phyloP scores from a whole-genome alignment of 495 filamentous ascomycete genomes.

The Penicillium parvum region DNA sequence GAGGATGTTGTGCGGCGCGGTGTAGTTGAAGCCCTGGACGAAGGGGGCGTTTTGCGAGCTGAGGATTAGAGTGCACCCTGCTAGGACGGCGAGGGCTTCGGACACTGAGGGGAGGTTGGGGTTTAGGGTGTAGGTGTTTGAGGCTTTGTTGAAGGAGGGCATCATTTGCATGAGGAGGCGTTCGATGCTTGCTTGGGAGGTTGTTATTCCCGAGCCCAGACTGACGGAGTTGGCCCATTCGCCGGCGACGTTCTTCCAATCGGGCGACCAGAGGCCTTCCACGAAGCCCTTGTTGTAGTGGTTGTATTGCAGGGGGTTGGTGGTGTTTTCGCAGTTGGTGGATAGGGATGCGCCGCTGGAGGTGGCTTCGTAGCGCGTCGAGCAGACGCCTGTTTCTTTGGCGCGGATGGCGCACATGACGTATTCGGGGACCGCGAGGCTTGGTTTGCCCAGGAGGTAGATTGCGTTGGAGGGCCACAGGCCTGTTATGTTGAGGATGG shows the following conservation, averaged over 20 bases:
- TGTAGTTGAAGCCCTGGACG: constrained; percentile 54
- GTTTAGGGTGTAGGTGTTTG: constrained; percentile 20
- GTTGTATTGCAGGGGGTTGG: constrained; percentile 49
- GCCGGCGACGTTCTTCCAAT: constrained; percentile 58
- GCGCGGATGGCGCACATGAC: constrained; percentile 60
- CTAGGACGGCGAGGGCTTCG: constrained; percentile 64
- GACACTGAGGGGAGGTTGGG: constrained; percentile 54
- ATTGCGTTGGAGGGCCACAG: constrained; percentile 44
- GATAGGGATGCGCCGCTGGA: constrained; percentile 50
- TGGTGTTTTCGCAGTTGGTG: constrained; percentile 53
- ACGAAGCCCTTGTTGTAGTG: constrained; percentile 31
- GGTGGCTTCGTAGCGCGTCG: constrained; percentile 56
- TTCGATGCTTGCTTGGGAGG: constrained; percentile 56
- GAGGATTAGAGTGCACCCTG: constrained; percentile 58
- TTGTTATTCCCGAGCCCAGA: constrained; percentile 55
- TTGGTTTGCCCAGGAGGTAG: constrained; percentile 59
- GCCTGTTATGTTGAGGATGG: constrained; percentile 53
- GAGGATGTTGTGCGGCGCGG: constrained; percentile 20
- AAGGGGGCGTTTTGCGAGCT: constrained; percentile 51
- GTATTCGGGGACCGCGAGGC: constrained; percentile 35
- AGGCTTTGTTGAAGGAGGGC: constrained; percentile 15
- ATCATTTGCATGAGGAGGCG: constrained; percentile 57
- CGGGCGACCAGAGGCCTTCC: constrained; percentile 26
- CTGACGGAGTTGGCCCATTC: constrained; percentile 54
- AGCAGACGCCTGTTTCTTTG: constrained; percentile 55